These are phyloP conservation scores for Coemansia sp. DNA, from an alignment of 192 early-diverging fungal genomes.

Conservation along the genomic window DNA sequence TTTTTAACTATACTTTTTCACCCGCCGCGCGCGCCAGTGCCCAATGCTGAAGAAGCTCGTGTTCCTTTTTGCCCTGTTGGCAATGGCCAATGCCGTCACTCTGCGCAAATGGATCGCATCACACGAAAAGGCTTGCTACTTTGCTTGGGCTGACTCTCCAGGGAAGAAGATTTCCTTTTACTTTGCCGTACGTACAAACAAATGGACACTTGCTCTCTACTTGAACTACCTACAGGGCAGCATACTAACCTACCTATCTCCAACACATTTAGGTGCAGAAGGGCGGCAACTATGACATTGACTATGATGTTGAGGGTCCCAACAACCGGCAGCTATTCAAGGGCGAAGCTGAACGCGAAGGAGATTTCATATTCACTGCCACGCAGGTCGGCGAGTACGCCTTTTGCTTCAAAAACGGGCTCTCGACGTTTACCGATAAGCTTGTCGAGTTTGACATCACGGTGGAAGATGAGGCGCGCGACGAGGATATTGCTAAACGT, in stretches of 20 bases:
- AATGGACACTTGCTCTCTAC: neutral
- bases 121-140: constrained; percentile 92
- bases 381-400: constrained; percentile 86
- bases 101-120: constrained; percentile 89
- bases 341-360: constrained; percentile 89
- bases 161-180: constrained; percentile 96
- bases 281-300: constrained; percentile 97
- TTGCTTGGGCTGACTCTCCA: constrained; percentile 70
- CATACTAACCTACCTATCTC: neutral
- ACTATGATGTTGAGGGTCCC: constrained; percentile 85
- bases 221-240: neutral
- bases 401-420: constrained; percentile 96
- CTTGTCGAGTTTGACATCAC: constrained; percentile 94
- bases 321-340: constrained; percentile 65
- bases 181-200: constrained; percentile 84
- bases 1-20: neutral
- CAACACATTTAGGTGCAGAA: constrained; percentile 76
- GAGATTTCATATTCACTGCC: constrained; percentile 93
- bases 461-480: constrained; percentile 82
- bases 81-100: constrained; percentile 56
- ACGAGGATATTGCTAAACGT: constrained; percentile 59
- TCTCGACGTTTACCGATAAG: constrained; percentile 95
- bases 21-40: neutral
- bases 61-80: constrained; percentile 49
- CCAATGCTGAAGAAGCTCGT: constrained; percentile 51